Percentiles rank a stretch among this genome's conserved stretches.
Conservation (phyloP, 805 yeast species). For the Zygosaccharomyces bisporus region DNA sequence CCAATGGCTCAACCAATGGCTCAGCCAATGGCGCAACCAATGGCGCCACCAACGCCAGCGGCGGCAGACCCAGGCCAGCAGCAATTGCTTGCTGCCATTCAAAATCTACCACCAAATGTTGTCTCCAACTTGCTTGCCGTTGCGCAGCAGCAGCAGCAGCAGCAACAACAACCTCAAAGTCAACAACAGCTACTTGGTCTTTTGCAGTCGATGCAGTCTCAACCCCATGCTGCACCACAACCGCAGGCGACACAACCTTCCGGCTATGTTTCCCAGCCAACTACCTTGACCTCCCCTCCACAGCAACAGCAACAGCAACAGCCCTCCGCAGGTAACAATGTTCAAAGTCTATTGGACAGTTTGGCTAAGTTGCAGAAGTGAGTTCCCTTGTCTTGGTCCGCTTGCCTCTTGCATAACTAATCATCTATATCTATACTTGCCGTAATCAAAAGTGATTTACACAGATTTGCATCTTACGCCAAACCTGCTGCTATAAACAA, state of each 20-base stretch:
- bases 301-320: conserved; percentile 23
- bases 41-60: conserved; percentile 24
- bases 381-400: conserved; percentile 14
- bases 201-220: conserved; percentile 36
- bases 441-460: conserved; percentile 7
- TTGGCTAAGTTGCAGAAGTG: conserved; percentile 38
- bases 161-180: conserved; percentile 27
- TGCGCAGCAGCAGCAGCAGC: conserved; percentile 36
- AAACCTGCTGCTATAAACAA: too few relatives aligned
- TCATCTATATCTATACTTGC: conserved; percentile 7
- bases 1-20: conserved; percentile 20
- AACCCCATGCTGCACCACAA: conserved; percentile 20
- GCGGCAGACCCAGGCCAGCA: conserved; percentile 31
- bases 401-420: conserved; percentile 6
- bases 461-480: not conserved
- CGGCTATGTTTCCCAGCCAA: conserved; percentile 14
- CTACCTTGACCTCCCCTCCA: conserved; percentile 16
- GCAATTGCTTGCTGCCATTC: conserved; percentile 34
- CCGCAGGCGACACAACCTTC: conserved; percentile 15
- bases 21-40: conserved; percentile 21
- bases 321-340: conserved; percentile 32
- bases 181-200: conserved; percentile 32
- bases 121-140: conserved; percentile 31
- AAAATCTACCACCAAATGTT: conserved; percentile 36
- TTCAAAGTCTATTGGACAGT: conserved; percentile 39